A percentile compares a stretch with the other conserved stretches of the same genome.
Evolutionary conservation across 768 basidiomycete genomes (phyloP).

Genomic region (Tricholoma sp.): DNA sequence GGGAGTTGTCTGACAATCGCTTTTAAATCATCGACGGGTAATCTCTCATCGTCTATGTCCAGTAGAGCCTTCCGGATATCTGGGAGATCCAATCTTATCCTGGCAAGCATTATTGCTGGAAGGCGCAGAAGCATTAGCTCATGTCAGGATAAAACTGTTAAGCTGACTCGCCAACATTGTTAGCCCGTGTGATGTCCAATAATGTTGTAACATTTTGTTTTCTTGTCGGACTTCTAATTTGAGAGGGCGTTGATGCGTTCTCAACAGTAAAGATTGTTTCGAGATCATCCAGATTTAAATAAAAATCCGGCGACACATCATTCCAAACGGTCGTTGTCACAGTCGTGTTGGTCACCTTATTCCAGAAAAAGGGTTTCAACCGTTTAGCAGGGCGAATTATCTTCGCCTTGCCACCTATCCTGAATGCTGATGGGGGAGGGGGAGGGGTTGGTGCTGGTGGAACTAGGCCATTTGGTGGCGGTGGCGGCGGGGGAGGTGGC

Average conservation of each 20-base stretch:
- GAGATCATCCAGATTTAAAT: slow-evolving; percentile 64
- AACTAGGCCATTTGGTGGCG: slow-evolving; percentile 15
- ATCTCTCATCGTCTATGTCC: slow-evolving; percentile 59
- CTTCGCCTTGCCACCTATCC: slow-evolving; percentile 26
- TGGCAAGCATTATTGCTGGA: slow-evolving; percentile 78
- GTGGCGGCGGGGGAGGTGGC: slow-evolving; percentile 32
- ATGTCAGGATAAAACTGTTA: neutral
- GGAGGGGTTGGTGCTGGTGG: slow-evolving; percentile 25
- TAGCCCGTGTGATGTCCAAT: slow-evolving; percentile 76
- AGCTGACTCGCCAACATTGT: slow-evolving; percentile 63
- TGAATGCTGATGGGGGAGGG: slow-evolving; percentile 33
- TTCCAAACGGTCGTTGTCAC: slow-evolving; percentile 64
- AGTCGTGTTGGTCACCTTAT: slow-evolving; percentile 52
- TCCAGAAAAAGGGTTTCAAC: slow-evolving; percentile 90
- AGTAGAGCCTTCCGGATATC: slow-evolving; percentile 71
- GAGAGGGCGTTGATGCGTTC: slow-evolving; percentile 37
- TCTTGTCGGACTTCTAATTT: slow-evolving; percentile 36
- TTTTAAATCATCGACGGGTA: slow-evolving; percentile 73
- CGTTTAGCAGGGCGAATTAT: slow-evolving; percentile 45
- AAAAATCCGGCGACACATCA: slow-evolving; percentile 37
- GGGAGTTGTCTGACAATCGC: slow-evolving; percentile 73
- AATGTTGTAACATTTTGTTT: slow-evolving; percentile 65
- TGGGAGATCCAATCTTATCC: slow-evolving; percentile 59
- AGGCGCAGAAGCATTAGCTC: slow-evolving; percentile 2
- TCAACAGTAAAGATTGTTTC: slow-evolving; percentile 69